Conservation (phyloP, 257 asterid species). For the Nicotiana attenuata region DNA sequence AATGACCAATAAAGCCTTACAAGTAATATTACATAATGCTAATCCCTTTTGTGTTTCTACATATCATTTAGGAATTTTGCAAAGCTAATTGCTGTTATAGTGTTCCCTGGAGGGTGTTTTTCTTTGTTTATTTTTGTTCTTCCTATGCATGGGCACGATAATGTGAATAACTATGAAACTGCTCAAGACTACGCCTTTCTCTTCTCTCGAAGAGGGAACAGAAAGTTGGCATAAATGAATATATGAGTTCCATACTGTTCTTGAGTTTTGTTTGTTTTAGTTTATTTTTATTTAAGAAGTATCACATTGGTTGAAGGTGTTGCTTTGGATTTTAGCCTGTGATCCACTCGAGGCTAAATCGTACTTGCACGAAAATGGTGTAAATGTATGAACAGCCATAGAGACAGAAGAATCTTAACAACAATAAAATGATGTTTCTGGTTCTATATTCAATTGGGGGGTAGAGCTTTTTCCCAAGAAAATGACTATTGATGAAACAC, state of each 20-base stretch:
- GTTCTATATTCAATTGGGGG: no score
- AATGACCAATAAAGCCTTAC: not conserved
- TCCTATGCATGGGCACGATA: not conserved
- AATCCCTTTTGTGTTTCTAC: not conserved
- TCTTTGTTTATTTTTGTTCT: not conserved
- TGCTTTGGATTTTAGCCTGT: not conserved
- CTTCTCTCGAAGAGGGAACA: conserved; percentile 4
- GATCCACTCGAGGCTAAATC: not conserved
- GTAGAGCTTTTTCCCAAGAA: not conserved
- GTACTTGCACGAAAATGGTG: not conserved
- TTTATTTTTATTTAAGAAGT: not conserved
- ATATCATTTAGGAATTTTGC: not conserved
- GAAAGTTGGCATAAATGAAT: not conserved
- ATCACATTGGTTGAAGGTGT: not conserved
- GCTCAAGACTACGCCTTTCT: not conserved
- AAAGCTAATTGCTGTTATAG: not conserved
- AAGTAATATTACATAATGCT: not conserved
- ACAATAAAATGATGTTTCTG: not conserved
- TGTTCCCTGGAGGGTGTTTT: not conserved
- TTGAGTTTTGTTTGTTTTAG: not conserved
- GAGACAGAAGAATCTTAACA: not conserved
- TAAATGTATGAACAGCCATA: not conserved
- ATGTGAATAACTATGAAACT: conserved; percentile 8
- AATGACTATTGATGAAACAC: not conserved
- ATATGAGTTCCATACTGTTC: not conserved